phyloP scores from a whole-genome alignment of 1,284 basidiomycete species.

The Trichosporon sp. region DNA sequence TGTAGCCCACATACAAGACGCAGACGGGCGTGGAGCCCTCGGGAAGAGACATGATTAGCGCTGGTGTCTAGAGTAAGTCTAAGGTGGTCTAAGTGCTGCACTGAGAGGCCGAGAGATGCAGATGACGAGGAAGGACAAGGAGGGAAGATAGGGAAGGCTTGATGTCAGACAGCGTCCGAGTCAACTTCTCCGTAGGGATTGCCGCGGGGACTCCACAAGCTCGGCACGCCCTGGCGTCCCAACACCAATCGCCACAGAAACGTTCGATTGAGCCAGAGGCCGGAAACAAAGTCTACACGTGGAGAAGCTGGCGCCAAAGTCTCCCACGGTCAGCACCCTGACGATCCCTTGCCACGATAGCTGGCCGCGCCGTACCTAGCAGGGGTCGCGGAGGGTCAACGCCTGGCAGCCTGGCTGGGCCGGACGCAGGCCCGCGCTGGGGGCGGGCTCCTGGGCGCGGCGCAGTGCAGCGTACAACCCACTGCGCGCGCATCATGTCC shows the following conservation, averaged over 20 bases:
- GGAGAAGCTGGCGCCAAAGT: background rate
- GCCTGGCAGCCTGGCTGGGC: background rate
- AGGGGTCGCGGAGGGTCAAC: no score
- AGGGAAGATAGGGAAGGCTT: background rate
- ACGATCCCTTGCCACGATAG: slow-evolving; percentile 9
- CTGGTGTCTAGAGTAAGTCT: background rate
- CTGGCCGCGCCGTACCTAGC: background rate
- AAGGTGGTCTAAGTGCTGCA: background rate
- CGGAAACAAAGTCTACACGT: background rate
- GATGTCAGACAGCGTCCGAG: background rate
- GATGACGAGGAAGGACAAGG: background rate
- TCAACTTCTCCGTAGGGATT: slow-evolving; percentile 11
- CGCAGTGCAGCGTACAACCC: background rate
- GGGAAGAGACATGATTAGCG: slow-evolving; percentile 1
- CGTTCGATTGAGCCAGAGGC: background rate
- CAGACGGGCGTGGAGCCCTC: slow-evolving; percentile 47
- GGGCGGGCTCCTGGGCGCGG: background rate
- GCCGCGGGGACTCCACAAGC: slow-evolving; percentile 17
- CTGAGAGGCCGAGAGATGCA: background rate
- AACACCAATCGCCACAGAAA: slow-evolving; percentile 7
- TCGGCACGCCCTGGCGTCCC: background rate
- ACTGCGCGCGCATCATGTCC: slow-evolving; percentile 2
- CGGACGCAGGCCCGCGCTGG: background rate
- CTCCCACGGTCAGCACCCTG: background rate
- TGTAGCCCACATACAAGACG: slow-evolving; percentile 48